phyloP scores from a whole-genome alignment of 345 rosid species.

The Toxicodendron radicans region DNA sequence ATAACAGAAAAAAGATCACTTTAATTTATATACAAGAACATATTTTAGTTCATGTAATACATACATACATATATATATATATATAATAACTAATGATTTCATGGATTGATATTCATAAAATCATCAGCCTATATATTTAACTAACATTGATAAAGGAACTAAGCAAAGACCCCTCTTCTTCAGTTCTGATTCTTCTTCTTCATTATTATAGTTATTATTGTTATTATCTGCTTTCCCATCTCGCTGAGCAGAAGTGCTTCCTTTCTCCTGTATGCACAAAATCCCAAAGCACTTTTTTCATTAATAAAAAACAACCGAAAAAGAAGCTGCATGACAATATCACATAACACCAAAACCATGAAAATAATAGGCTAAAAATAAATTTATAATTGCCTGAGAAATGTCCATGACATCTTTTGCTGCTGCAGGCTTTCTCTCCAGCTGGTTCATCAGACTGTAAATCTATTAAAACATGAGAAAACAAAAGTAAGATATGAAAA shows the following conservation, averaged over 20 bases:
- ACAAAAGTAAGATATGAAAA: not conserved
- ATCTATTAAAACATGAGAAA: conserved; percentile 24
- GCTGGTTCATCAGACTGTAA: conserved; percentile 28
- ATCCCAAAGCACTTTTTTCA: not conserved
- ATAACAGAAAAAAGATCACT: not conserved
- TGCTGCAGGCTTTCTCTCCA: conserved; percentile 27
- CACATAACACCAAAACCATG: not conserved
- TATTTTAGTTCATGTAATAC: not conserved
- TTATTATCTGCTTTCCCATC: not conserved
- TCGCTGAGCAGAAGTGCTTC: conserved; percentile 8
- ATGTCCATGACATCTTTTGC: conserved; percentile 20
- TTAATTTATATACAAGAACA: not conserved
- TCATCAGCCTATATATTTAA: conserved; percentile 41
- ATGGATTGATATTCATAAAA: not conserved
- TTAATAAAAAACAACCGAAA: not conserved
- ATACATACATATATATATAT: no score
- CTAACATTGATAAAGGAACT: conserved; percentile 56
- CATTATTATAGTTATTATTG: no score
- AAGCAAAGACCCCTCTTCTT: conserved; percentile 68
- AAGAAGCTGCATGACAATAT: not conserved
- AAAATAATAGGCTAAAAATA: not conserved
- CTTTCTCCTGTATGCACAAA: conserved; percentile 30
- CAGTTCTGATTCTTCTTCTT: conserved; percentile 35
- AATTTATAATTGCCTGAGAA: conserved; percentile 22
- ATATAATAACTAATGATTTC: not conserved